Percentiles rank a stretch among this genome's conserved stretches.
These are phyloP conservation scores for Alternaria viburni DNA, from an alignment of 2,329 filamentous ascomycete genomes.

Conservation along the genomic window DNA sequence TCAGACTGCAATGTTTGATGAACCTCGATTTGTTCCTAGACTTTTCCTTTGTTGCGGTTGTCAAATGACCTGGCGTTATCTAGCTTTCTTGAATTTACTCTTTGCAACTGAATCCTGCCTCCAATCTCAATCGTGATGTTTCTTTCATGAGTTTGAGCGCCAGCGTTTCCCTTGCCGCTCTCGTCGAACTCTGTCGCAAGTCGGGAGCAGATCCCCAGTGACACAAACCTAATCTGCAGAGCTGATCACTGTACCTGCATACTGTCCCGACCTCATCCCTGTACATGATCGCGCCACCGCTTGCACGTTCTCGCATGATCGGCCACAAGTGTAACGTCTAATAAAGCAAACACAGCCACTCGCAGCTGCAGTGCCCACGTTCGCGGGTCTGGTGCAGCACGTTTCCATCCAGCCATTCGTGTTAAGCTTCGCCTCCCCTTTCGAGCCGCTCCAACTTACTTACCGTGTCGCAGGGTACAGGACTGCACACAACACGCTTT, in stretches of 20 bases:
- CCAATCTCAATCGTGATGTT: not conserved
- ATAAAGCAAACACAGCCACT: not conserved
- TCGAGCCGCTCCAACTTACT: not conserved
- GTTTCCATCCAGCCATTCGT: not conserved
- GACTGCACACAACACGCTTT: not conserved
- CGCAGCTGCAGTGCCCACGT: not conserved
- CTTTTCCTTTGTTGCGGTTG: conserved; percentile 16
- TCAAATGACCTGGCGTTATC: not conserved
- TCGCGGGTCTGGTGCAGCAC: not conserved
- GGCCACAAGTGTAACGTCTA: not conserved
- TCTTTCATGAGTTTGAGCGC: not conserved
- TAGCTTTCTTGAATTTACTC: not conserved
- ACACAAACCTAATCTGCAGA: not conserved
- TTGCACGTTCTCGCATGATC: not conserved
- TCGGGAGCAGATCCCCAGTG: not conserved
- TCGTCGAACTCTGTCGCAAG: not conserved
- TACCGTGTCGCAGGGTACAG: not conserved
- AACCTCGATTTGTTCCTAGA: conserved; percentile 6
- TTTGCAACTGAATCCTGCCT: not conserved
- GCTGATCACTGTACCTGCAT: not conserved
- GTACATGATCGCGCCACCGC: not conserved
- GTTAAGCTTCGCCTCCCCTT: not conserved
- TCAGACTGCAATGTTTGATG: not conserved
- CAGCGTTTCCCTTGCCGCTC: not conserved
- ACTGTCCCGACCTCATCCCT: not conserved